Base-by-base conservation (phyloP, 352 stramenopile genomes). In the Phytophthora sp. region DNA sequence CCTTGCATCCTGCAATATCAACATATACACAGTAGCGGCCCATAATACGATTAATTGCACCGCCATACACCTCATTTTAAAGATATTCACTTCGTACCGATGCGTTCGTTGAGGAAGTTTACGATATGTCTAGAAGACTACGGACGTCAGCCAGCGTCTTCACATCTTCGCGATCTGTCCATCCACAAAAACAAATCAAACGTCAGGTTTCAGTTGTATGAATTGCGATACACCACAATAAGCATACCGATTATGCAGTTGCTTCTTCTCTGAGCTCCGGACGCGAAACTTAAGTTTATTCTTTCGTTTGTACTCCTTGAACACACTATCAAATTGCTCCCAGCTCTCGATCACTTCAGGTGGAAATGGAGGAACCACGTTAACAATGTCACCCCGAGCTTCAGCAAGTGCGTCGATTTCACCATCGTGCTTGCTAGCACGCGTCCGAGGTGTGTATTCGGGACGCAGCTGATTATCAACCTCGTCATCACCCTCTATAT, bases 121-220 rank as follows among this genome's bases (percentile, higher is more conserved):
- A n/a, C 7, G 16, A 24, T 44, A 11, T 44, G 36, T 11, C 1
- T 44, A 4, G 36, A 44, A 5, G 36, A 44, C 16, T 9, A 33
- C 29, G 29, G 29, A 9, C 29, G 29, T 33, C 29, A 33, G 29
- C 29, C 12, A 68, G 27, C 13, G 36, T 47, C 35, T 47, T 39
- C 6, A 65, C 47, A n/a, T 65, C 36, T 16, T 57, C 46, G 2
- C 45, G 57, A 11, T 49, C 57, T 52, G n/a, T n/a, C n/a, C n/a
- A n/a, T n/a, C n/a, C n/a, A n/a, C n/a, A n/a, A 27, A 6, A 2
- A 30, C 44, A 41, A 44, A 44, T 44, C 15, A 5, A 16, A 44
- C 36, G 36, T 44, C 12, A 24, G 12, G 2, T 44, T 8, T 44
- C 13, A 44, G 11, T 18, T 4, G 12, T 44, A n/a, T n/a, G n/a